Evolutionary conservation across 768 basidiomycete genomes (phyloP), one percentile per base, ranked within the genome.

Genomic region (Tylopilus vinaceipallidus): DNA sequence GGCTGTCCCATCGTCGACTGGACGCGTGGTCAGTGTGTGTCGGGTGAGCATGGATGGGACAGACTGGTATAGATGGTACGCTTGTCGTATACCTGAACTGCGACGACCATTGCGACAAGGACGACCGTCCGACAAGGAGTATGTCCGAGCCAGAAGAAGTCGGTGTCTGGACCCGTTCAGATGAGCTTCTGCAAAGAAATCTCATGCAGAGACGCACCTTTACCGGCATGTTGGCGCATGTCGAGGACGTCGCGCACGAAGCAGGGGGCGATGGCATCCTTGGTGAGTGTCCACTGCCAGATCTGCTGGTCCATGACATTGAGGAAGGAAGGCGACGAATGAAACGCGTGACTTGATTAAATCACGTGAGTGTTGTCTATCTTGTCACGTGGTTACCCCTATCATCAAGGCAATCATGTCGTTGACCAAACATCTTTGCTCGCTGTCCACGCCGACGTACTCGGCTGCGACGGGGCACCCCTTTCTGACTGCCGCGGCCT

Each of bases 1-100:
- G 24, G 72, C 81, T 2, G 87, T 86, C 6, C 88, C 86, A 56
- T 91, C 89, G 59, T 91, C 89, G 50, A 91, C 86, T 91, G 44
- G 24, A 6, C 17, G 41, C 13, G 27, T 10, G 0, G 37, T 57
- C 40, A 54, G 42, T 13, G 38, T 16, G n/a, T 27, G 23, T 33
- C 4, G 3, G 2, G 30, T 6, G n/a, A 37, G 24, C 7, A 23
- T 36, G 14, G 36, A 23, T 8, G 16, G 17, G 8, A 48, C 51
- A 24, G 56, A 86, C 88, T 58, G 0, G 77, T 75, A 62, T 89
- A 89, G 2, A 82, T 57, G 14, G 81, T 70, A 32, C 79, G 76
- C 53, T 72, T 76, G 55, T 89, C 86, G 50, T 79, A 83, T 0
- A 72, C 65, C 39, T 78, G 75, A 7, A 86, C 65, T 3, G 81